Evolutionary conservation across 805 yeast species (phyloP).

Genomic region (Saccharomyces kudriavzevii): DNA sequence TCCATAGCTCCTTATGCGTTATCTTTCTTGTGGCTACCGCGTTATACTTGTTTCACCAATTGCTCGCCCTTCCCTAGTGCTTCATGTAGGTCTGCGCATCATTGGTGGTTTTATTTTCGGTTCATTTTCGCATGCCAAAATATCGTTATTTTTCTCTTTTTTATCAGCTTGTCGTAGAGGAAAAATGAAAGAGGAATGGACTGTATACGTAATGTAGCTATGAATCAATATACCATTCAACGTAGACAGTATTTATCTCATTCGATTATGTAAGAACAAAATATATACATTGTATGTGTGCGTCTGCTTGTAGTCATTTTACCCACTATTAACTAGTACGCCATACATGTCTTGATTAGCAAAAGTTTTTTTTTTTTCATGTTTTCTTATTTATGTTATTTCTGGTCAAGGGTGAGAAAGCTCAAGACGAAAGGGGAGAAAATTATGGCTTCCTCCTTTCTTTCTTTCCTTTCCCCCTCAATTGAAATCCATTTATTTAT

Average conservation of each 20-base stretch:
- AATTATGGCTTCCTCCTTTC: not conserved
- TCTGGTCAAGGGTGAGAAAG: not conserved
- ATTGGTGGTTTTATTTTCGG: not conserved
- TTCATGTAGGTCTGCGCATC: not conserved
- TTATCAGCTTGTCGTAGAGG: not conserved
- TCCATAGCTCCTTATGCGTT: not conserved
- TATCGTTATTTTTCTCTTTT: not conserved
- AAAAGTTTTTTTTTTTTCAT: not conserved
- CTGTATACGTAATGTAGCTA: not conserved
- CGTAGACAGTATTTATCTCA: not conserved
- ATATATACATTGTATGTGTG: not conserved
- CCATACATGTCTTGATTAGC: not conserved
- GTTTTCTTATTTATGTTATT: not conserved
- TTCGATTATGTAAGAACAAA: not conserved
- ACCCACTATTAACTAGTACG: not conserved
- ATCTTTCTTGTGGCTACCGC: not conserved
- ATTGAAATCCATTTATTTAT: slow-evolving; percentile 9
- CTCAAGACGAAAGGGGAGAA: not conserved
- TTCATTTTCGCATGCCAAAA: not conserved
- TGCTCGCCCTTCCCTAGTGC: too few relatives aligned
- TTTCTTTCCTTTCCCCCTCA: not conserved
- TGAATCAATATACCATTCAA: not conserved
- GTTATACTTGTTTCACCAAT: not conserved
- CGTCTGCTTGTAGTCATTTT: not conserved
- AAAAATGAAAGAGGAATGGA: not conserved